Evolutionary conservation across 306 rosid species (phyloP).

Genomic region (Astragalus glycyphyllos): DNA sequence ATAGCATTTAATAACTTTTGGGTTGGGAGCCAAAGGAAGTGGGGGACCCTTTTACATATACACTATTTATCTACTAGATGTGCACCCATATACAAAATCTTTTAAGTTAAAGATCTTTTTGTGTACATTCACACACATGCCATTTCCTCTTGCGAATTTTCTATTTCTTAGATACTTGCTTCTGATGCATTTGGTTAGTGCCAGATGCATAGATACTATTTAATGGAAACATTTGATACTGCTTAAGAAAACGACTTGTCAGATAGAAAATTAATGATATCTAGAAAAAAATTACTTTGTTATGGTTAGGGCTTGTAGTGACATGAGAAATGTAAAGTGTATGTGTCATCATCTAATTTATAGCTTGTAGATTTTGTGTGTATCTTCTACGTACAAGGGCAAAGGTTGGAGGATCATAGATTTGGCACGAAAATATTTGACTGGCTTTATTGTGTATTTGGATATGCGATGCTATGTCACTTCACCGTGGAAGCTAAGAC

Average conservation of each 20-base stretch:
- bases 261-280: constrained; percentile 28
- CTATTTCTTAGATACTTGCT: constrained; percentile 47
- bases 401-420: too few species aligned
- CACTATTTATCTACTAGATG: constrained; percentile 6
- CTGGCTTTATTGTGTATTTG: too few species aligned
- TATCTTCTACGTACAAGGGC: too few species aligned
- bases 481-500: too few species aligned
- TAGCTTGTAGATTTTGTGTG: too few species aligned
- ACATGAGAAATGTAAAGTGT: too few species aligned
- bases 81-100: constrained; percentile 37
- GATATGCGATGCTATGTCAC: too few species aligned
- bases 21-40: constrained; percentile 56
- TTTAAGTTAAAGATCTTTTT: constrained; percentile 36
- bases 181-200: constrained; percentile 48
- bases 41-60: constrained; percentile 58
- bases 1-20: constrained; percentile 59
- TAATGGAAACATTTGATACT: constrained; percentile 52
- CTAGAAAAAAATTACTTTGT: too few species aligned
- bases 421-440: too few species aligned
- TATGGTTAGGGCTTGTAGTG: too few species aligned
- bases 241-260: constrained; percentile 49
- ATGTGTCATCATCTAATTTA: too few species aligned
- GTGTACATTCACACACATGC: constrained; percentile 37
- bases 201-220: constrained; percentile 57
- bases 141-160: constrained; percentile 43